phyloP scores from a whole-genome alignment of 768 basidiomycete species.

The Mycena crocata region DNA sequence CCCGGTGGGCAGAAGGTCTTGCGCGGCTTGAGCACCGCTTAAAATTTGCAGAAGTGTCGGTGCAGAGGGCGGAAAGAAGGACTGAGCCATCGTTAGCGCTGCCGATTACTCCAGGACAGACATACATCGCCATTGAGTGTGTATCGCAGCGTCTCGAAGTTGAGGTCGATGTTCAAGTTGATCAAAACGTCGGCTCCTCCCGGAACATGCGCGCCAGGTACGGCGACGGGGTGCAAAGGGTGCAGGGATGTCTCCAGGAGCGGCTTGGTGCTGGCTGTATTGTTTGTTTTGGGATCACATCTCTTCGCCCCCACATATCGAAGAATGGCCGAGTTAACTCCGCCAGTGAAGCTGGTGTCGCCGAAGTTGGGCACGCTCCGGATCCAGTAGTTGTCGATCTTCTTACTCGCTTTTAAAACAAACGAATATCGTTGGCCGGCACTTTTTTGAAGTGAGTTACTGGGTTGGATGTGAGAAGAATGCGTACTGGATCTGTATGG shows the following conservation, averaged over 20 bases:
- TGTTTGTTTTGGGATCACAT: conserved; percentile 42
- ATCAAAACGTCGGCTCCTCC: conserved; percentile 44
- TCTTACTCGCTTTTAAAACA: conserved; percentile 52
- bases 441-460: not conserved
- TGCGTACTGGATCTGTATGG: conserved; percentile 23
- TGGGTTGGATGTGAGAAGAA: not conserved
- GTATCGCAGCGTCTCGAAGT: conserved; percentile 37
- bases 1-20: conserved; percentile 44
- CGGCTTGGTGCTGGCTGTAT: conserved; percentile 29
- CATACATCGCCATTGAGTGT: conserved; percentile 42
- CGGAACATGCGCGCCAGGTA: conserved; percentile 38
- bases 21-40: conserved; percentile 51
- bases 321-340: conserved; percentile 53
- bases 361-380: conserved; percentile 41
- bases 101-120: not conserved
- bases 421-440: conserved; percentile 53
- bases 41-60: conserved; percentile 59
- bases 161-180: conserved; percentile 34
- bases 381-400: conserved; percentile 59
- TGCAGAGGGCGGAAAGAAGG: conserved; percentile 46
- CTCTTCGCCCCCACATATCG: conserved; percentile 49
- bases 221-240: conserved; percentile 27
- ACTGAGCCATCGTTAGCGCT: not conserved
- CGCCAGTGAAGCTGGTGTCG: conserved; percentile 41
- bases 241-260: conserved; percentile 45